These are phyloP conservation scores for Vanderwaltozyma verrucispora DNA, from an alignment of 805 yeast genomes.

Conservation along the genomic window DNA sequence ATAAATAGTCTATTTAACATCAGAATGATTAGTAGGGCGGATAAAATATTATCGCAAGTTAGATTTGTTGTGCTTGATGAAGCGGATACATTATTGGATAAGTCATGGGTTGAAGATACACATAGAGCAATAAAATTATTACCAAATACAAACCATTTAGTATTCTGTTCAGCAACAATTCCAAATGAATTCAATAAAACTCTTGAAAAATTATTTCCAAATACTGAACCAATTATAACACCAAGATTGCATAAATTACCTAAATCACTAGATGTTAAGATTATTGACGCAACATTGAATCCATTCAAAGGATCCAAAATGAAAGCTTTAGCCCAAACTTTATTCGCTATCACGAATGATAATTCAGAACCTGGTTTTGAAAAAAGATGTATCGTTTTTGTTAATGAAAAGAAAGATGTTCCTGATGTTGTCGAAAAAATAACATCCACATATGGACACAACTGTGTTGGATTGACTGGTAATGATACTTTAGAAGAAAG, in stretches of 20 bases:
- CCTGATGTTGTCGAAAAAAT: slow-evolving; percentile 47
- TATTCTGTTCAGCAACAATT: slow-evolving; percentile 85
- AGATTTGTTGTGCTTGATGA: slow-evolving; percentile 73
- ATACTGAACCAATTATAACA: slow-evolving; percentile 55
- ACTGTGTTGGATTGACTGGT: slow-evolving; percentile 59
- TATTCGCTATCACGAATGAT: slow-evolving; percentile 77
- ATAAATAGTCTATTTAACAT: slow-evolving; percentile 32
- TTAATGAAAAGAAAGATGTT: slow-evolving; percentile 62
- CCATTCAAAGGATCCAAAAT: slow-evolving; percentile 81
- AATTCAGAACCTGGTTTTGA: slow-evolving; percentile 68
- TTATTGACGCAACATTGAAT: slow-evolving; percentile 62
- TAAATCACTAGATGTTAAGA: slow-evolving; percentile 54
- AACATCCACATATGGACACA: slow-evolving; percentile 39
- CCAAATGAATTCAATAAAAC: slow-evolving; percentile 66
- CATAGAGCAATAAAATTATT: slow-evolving; percentile 40
- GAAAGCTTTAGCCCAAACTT: slow-evolving; percentile 78
- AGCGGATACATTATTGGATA: slow-evolving; percentile 86
- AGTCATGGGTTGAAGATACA: slow-evolving; percentile 63
- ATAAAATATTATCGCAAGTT: slow-evolving; percentile 36
- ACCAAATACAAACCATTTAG: slow-evolving; percentile 48
- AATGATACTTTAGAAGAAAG: slow-evolving; percentile 54
- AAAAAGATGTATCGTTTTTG: slow-evolving; percentile 78
- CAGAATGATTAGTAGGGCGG: slow-evolving; percentile 28
- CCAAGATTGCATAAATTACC: slow-evolving; percentile 85
- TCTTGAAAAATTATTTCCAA: slow-evolving; percentile 51